Base-by-base conservation (phyloP, 208 protist species). In the Porcisia hertigi region DNA sequence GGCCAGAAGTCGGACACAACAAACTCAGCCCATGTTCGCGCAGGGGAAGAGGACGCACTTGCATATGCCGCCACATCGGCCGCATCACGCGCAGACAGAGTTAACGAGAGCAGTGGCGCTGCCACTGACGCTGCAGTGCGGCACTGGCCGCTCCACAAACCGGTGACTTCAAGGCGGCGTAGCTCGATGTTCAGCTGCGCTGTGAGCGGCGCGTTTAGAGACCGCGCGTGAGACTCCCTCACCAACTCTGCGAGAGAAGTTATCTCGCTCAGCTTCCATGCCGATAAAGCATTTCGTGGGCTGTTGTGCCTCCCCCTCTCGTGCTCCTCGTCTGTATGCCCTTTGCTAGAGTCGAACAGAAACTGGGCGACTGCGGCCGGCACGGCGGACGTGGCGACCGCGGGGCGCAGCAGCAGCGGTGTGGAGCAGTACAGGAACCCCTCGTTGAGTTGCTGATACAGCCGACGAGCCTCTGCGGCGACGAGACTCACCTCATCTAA, bases 11-110 rank as follows among this genome's bases (percentile, higher is more conserved):
- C 57, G 3, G 47, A 23, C 3, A 30, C 52, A 3, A 88, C 60
- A 59, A 76, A 85, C 25, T 52, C 45, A 16, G 59, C 75, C 85
- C 85, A 88, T 11, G 69, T 77, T 3, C 23, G 64, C 1, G 41
- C 75, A 30, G 7, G 6, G 1, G 34, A 39, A 12, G 71, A 39
- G 1, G 60, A 55, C 0, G 55, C 25, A 18, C 25, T 55, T 4
- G 64, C 67, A 36, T 79, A 71, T 39, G 75, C 47, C 69, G 85
- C 39, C 53, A 88, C 85, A 58, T 93, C 87, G 9, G 62, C 49
- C 30, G 84, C 52, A 39, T 93, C 91, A 25, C 89, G 85, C 39
- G 76, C 81, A 0, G 88, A 88, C 88, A 96, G 83, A 43, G 93
- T 83, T 52, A 91, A 83, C 25, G 92, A 80, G 57, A 96, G 75